phyloP scores from a whole-genome alignment of 768 basidiomycete genomes.

The Boletus vermiculosoides region DNA sequence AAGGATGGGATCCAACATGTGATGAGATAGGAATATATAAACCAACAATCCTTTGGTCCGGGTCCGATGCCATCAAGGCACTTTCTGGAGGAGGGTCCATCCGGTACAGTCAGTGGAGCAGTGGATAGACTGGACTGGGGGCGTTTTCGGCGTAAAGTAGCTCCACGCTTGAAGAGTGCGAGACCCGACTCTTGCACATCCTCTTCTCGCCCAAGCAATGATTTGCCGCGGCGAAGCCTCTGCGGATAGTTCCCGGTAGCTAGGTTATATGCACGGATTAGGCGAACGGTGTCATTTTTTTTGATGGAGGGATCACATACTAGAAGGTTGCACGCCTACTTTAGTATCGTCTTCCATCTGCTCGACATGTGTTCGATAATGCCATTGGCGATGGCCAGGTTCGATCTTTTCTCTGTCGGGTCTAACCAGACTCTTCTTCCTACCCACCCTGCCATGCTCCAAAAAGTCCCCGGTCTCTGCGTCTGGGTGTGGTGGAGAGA shows the following conservation, averaged over 20 bases:
- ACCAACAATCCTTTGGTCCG: slow-evolving; percentile 92
- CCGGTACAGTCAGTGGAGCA: slow-evolving; percentile 36
- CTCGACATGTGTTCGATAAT: slow-evolving; percentile 87
- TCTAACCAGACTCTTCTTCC: slow-evolving; percentile 90
- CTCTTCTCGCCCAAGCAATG: slow-evolving; percentile 86
- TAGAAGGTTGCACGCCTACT: slow-evolving; percentile 75
- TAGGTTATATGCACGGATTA: slow-evolving; percentile 25
- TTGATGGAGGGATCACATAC: slow-evolving; percentile 49
- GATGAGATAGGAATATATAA: slow-evolving; percentile 86
- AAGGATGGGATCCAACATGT: slow-evolving; percentile 83
- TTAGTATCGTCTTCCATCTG: slow-evolving; percentile 69
- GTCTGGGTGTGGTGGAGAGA: slow-evolving; percentile 39
- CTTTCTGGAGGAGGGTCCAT: slow-evolving; percentile 40
- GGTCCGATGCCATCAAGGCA: slow-evolving; percentile 76
- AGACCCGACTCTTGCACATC: slow-evolving; percentile 90
- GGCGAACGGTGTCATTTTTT: background rate
- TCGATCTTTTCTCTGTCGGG: slow-evolving; percentile 98
- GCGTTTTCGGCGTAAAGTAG: slow-evolving; percentile 73
- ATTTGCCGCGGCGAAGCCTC: slow-evolving; percentile 77
- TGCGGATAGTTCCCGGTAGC: slow-evolving; percentile 79
- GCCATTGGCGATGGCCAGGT: slow-evolving; percentile 89
- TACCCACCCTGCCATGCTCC: slow-evolving; percentile 53
- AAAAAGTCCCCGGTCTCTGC: slow-evolving; percentile 34
- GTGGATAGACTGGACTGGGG: slow-evolving; percentile 42
- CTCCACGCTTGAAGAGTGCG: slow-evolving; percentile 84